These are phyloP conservation scores for Cercophora newfieldiana DNA, from an alignment of 495 filamentous ascomycete species.

Conservation along the genomic window DNA sequence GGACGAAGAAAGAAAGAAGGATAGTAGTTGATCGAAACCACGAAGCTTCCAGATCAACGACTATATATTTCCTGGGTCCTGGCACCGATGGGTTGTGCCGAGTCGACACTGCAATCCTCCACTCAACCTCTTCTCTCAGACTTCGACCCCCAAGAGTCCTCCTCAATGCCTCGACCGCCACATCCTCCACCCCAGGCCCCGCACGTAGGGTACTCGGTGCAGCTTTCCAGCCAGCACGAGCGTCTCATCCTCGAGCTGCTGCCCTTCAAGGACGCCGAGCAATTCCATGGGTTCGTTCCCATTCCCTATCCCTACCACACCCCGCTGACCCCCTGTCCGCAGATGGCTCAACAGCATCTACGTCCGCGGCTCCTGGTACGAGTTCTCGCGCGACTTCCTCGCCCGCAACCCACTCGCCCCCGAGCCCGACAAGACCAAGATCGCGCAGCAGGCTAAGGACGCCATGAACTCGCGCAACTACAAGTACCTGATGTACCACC, in stretches of 20 bases:
- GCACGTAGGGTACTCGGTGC: background rate
- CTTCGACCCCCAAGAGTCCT: background rate
- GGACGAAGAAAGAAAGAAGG: too few species aligned
- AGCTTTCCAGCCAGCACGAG: slow-evolving; percentile 30
- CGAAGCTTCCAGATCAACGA: too few species aligned
- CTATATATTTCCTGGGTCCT: background rate
- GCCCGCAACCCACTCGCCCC: slow-evolving; percentile 16
- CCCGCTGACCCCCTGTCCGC: background rate
- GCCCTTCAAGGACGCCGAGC: slow-evolving; percentile 28
- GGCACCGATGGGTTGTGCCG: slow-evolving; percentile 23
- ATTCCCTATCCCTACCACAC: background rate
- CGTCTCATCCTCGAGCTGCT: slow-evolving; percentile 37
- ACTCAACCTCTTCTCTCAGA: slow-evolving; percentile 9
- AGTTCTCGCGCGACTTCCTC: slow-evolving; percentile 33
- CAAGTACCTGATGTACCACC: slow-evolving; percentile 32
- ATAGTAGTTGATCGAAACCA: too few species aligned
- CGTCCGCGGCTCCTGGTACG: slow-evolving; percentile 34
- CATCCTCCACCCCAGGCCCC: slow-evolving; percentile 19
- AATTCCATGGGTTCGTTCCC: slow-evolving; percentile 30
- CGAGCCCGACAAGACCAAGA: slow-evolving; percentile 33
- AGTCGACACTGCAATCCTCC: slow-evolving; percentile 20
- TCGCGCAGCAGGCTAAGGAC: slow-evolving; percentile 25
- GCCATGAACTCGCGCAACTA: slow-evolving; percentile 27
- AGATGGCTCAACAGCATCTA: slow-evolving; percentile 31
- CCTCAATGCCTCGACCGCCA: slow-evolving; percentile 17